Base-by-base conservation (phyloP, 2,329 filamentous ascomycete species). In the Lomentospora prolificans region DNA sequence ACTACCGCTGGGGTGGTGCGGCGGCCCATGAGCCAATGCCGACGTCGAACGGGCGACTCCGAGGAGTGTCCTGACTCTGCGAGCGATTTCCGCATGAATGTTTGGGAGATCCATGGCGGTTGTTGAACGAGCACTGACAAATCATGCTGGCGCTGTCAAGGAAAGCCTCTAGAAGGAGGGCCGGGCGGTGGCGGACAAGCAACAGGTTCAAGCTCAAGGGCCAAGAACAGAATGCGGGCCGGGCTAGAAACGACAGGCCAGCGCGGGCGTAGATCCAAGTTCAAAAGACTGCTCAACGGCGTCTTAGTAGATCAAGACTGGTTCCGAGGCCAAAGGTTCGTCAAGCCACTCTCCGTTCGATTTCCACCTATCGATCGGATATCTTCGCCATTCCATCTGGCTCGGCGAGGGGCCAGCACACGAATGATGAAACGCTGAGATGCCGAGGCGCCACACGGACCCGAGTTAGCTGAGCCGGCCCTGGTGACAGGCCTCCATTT, bases 11-110 rank as follows among this genome's bases (percentile, higher is more conserved):
- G 36, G 12, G 36, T 41, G 36, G 36, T 41, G 36, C 19, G 31
- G 51, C 25, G 25, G 51, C 24, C 44, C 56, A 57, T 4, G 58
- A 8, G 33, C 59, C 55, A 41, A 51, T 58, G 53, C 58, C 52
- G 41, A 58, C 25, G 19, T 57, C 51, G 39, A 55, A 36, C 7
- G 30, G 25, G 19, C 58, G 39, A 24, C 51, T 54, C 50, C 59
- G 50, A 22, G 30, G 25, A 17, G 28, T 24, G 7, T 55, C 57
- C 57, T 51, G 12, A 12, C 30, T 33, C 30, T 6, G 30, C 30
- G 8, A 22, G 46, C 19, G 31, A n/a, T 44, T 22, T 51, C 51
- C 58, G 60, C 54, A 60, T 55, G 52, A 44, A 51, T 51, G 48
- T 28, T 51, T 51, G 25, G 48, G n/a, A 31, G 48, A 51, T 51